Base-by-base conservation (phyloP, 345 rosid genomes). In the Dipteronia sinensis region DNA sequence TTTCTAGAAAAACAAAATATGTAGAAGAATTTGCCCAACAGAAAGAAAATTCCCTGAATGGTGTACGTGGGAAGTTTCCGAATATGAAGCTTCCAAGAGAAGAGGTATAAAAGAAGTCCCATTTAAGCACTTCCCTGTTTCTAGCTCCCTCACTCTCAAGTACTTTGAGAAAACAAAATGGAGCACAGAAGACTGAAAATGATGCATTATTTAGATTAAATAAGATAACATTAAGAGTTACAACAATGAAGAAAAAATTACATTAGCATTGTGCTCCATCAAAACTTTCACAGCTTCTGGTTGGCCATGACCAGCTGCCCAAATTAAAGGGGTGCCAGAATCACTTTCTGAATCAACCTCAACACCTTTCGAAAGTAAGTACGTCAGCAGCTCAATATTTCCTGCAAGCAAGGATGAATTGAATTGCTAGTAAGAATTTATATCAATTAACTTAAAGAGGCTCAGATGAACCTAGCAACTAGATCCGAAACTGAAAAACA, bases 251-350 rank as follows among this genome's bases (percentile, higher is more conserved):
- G 8, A 0, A 38, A 46, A 83, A 31, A 70, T 85, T 89, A 93
- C 99, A 83, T 92, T 81, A 44, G 98, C 98, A 67, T 86, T 85
- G 83, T 93, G 89, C 73, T 91, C 90, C 77, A 93, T 85, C 73
- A 95, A 85, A 80, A 93, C 86, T 86, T 90, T 84, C 78, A 92
- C 86, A 49, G 95, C 92, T 46, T 93, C 96, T 25, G 71, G 87
- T 72, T 95, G 94, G 51, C 81, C 92, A 73, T 95, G 98, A 44
- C 97, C 98, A 78, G 97, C 97, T 80, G 97, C 97, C 97, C 97
- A 94, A 51, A 94, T 78, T 70, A 94, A 82, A 42, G 98, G 97
- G 27, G 97, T 90, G 64, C 96, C 99, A 78, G 97, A 84, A 84
- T 95, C 96, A 81, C 99, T 92, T 83, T 91, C 83, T 17, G 92